Conservation (phyloP, 805 yeast species). For the Jamesozyma rosinii region DNA sequence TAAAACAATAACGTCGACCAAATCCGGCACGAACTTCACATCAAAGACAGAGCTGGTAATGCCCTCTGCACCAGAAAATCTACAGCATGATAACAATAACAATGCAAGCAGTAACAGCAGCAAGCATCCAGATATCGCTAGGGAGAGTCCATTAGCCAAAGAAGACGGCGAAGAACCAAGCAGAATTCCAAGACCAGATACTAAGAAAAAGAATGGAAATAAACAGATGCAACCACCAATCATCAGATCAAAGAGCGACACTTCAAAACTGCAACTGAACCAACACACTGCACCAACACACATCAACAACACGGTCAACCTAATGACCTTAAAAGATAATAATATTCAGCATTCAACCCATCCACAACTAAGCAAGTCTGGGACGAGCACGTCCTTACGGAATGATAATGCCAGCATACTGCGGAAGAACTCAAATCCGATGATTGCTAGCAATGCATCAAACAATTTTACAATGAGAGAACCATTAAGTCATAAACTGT, state of each 20-base stretch:
- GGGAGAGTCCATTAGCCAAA: too few relatives aligned
- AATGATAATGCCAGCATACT: neutral
- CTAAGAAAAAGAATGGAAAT: too few relatives aligned
- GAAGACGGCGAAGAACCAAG: neutral
- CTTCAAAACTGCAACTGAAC: neutral
- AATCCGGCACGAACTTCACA: constrained; percentile 1
- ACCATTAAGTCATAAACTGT: neutral
- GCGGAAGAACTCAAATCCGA: neutral
- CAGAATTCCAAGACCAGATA: neutral
- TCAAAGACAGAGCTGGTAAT: neutral
- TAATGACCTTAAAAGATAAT: constrained; percentile 4
- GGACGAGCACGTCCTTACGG: neutral
- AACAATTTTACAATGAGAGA: neutral
- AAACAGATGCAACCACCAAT: neutral
- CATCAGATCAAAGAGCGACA: neutral
- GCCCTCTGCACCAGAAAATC: neutral
- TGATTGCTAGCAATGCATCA: neutral
- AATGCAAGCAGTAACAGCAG: neutral
- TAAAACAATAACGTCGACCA: neutral
- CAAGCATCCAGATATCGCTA: too few relatives aligned
- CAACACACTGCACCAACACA: neutral
- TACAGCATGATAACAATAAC: neutral
- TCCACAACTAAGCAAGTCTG: neutral
- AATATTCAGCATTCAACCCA: neutral
- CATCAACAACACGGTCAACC: constrained; percentile 3